A percentile compares a stretch with the other conserved stretches of the same genome.
Conservation (phyloP, 164 flowering plant genomes). For the Kingdonia uniflora region DNA sequence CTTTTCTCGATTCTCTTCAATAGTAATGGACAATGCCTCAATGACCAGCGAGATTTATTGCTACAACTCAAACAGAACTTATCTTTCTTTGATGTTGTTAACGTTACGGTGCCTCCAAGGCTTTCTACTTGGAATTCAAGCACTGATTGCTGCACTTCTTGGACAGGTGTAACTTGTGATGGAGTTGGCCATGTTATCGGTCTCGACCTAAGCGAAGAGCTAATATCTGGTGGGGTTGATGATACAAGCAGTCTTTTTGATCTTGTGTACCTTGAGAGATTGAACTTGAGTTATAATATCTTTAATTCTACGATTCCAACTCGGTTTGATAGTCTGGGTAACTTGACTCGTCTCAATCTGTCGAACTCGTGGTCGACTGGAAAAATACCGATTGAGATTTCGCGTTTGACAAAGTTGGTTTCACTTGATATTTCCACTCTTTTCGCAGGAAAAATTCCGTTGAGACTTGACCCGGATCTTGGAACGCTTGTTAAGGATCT, state of each 20-base stretch:
- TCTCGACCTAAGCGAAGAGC: constrained; percentile 16
- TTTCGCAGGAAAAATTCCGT: not conserved
- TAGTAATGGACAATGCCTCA: not conserved
- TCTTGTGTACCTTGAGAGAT: constrained; percentile 20
- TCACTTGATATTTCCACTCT: constrained; percentile 9
- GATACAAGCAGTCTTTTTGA: constrained; percentile 21
- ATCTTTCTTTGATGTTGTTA: not conserved
- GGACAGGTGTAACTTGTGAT: constrained; percentile 31
- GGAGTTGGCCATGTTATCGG: constrained; percentile 17
- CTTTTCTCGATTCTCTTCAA: not conserved
- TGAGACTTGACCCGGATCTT: constrained; percentile 15
- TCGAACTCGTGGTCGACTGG: constrained; percentile 32
- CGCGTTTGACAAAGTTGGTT: constrained; percentile 14
- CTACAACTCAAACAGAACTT: not conserved
- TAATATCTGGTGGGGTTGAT: constrained; percentile 20
- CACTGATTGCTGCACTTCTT: constrained; percentile 23
- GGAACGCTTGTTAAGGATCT: constrained; percentile 14
- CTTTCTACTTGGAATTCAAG: constrained; percentile 22
- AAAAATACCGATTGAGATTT: constrained; percentile 26
- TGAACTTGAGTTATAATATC: constrained; percentile 27
- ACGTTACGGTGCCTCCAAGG: too few species aligned
- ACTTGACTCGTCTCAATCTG: constrained; percentile 30
- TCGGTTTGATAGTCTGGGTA: constrained; percentile 16
- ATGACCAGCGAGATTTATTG: not conserved
- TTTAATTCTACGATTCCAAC: constrained; percentile 24